Percentiles rank a stretch among this genome's conserved stretches.
Conservation (phyloP, 768 basidiomycete genomes). For the Auricularia heimuer region DNA sequence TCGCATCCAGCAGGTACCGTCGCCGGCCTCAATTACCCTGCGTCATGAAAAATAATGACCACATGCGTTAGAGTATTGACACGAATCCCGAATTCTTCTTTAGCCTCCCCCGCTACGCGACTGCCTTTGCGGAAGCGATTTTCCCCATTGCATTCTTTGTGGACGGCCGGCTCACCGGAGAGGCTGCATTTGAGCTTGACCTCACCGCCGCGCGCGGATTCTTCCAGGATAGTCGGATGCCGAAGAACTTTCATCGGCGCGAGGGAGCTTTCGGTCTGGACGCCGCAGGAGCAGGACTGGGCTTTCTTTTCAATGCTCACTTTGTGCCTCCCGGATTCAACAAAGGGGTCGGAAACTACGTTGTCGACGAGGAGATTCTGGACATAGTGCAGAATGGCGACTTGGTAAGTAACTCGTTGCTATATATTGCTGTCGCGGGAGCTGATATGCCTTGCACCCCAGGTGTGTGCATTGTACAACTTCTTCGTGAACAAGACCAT, state of each 20-base stretch:
- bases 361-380: neutral
- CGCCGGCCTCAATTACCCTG: too few relatives aligned
- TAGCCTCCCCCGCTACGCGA: neutral
- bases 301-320: neutral
- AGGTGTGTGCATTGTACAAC: slow-evolving; percentile 3
- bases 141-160: slow-evolving; percentile 6
- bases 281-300: neutral
- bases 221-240: slow-evolving; percentile 2
- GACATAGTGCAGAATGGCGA: neutral
- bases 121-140: slow-evolving; percentile 4
- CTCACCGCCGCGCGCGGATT: slow-evolving; percentile 2
- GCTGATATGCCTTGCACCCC: neutral
- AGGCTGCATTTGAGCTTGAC: neutral
- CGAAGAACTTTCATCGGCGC: slow-evolving; percentile 2
- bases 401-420: neutral
- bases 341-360: slow-evolving; percentile 3
- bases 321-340: neutral
- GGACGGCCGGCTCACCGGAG: neutral
- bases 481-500: slow-evolving; percentile 2
- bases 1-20: slow-evolving; percentile 1
- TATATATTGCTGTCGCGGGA: neutral
- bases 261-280: neutral
- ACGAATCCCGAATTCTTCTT: slow-evolving; percentile 8
- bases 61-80: neutral
- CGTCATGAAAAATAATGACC: too few relatives aligned